phyloP scores from a whole-genome alignment of 1,139 yeast species.

The Taphrina wiesneri region DNA sequence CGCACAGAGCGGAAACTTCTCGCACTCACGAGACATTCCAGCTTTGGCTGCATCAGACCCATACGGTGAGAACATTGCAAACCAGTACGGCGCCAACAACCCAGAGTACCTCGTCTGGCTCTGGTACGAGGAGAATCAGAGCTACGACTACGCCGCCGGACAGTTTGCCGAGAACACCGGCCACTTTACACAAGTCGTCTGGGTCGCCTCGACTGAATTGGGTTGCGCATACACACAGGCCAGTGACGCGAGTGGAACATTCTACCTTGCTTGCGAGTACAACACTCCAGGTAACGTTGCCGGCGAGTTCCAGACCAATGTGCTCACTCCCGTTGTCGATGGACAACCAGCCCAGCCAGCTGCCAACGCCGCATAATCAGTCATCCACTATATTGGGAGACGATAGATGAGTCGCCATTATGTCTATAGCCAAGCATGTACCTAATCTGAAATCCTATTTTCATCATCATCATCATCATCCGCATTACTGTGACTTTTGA shows the following conservation, averaged over 20 bases:
- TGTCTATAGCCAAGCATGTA: no score
- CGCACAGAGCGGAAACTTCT: slow-evolving; percentile 61
- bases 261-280: slow-evolving; percentile 48
- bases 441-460: no score
- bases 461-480: no score
- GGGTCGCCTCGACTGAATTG: slow-evolving; percentile 67
- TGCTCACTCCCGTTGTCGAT: slow-evolving; percentile 40
- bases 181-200: slow-evolving; percentile 84
- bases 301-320: slow-evolving; percentile 56
- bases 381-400: not conserved
- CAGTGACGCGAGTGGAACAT: slow-evolving; percentile 46
- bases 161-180: slow-evolving; percentile 52
- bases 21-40: slow-evolving; percentile 54
- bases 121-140: slow-evolving; percentile 74
- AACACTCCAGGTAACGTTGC: slow-evolving; percentile 47
- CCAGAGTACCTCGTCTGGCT: slow-evolving; percentile 63
- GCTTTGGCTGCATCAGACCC: slow-evolving; percentile 52
- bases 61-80: slow-evolving; percentile 72
- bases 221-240: slow-evolving; percentile 66
- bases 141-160: slow-evolving; percentile 57
- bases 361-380: slow-evolving; percentile 15
- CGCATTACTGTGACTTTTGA: no score
- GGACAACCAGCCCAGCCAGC: slow-evolving; percentile 20
- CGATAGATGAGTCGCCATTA: not conserved
- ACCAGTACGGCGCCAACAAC: slow-evolving; percentile 49